These are phyloP conservation scores for Plasmodium knowlesi DNA, from an alignment of 169 alveolate species.

Conservation along the genomic window DNA sequence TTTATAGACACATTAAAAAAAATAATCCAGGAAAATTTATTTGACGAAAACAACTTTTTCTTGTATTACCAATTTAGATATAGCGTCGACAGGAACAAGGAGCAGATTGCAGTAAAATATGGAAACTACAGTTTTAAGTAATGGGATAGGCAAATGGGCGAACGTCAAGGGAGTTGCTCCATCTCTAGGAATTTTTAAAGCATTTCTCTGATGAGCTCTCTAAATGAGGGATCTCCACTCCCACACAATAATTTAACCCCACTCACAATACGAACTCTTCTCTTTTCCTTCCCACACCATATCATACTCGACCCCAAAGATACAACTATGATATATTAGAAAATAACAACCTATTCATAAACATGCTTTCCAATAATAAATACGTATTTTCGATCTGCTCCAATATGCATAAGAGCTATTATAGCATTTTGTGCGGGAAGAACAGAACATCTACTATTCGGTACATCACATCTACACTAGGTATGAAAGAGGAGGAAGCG, in stretches of 20 bases:
- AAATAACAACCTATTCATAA: constrained; percentile 25
- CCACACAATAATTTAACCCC: background rate
- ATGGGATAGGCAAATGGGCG: background rate
- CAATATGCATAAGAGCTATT: constrained; percentile 53
- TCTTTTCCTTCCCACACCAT: background rate
- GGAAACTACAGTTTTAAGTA: constrained; percentile 69
- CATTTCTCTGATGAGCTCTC: background rate
- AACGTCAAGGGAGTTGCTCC: background rate
- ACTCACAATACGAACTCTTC: background rate
- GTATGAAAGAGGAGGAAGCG: constrained; percentile 1
- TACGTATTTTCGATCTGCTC: constrained; percentile 64
- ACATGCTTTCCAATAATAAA: constrained; percentile 47
- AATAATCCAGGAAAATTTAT: constrained; percentile 52
- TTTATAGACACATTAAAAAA: constrained; percentile 46
- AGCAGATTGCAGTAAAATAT: constrained; percentile 46
- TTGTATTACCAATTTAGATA: constrained; percentile 59
- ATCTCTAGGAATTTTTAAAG: background rate
- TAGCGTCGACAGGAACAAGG: constrained; percentile 41
- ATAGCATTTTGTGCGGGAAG: constrained; percentile 35
- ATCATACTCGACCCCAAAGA: constrained; percentile 20
- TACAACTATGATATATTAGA: constrained; percentile 68
- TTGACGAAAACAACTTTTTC: constrained; percentile 56
- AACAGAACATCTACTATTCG: constrained; percentile 53
- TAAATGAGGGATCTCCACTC: background rate
- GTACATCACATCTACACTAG: constrained; percentile 66